Conservation (phyloP, 352 stramenopile genomes). For the Globisporangium splendens region DNA sequence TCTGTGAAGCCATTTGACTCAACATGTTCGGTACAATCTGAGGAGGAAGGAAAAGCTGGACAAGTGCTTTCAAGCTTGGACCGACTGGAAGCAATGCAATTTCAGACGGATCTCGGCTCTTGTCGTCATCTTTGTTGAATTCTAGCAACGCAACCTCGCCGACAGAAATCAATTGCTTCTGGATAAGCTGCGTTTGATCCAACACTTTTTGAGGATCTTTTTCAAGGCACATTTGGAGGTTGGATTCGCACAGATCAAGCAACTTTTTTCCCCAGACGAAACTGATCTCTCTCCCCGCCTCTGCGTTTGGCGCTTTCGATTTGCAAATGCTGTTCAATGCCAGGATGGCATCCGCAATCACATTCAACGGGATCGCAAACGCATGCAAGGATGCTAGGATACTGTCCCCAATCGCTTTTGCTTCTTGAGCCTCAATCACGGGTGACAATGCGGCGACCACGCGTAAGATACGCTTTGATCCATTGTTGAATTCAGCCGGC, state of each 20-base stretch:
- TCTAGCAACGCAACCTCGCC: slow-evolving; percentile 78
- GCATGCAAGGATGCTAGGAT: slow-evolving; percentile 68
- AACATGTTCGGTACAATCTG: slow-evolving; percentile 36
- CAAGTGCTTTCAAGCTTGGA: slow-evolving; percentile 45
- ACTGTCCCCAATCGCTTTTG: slow-evolving; percentile 69
- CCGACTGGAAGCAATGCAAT: slow-evolving; percentile 53
- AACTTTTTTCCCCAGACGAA: slow-evolving; percentile 68
- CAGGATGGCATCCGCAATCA: slow-evolving; percentile 71
- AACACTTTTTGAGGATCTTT: slow-evolving; percentile 42
- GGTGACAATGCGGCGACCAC: slow-evolving; percentile 75
- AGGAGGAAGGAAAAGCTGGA: slow-evolving; percentile 78
- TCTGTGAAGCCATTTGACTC: slow-evolving; percentile 12
- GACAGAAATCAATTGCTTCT: slow-evolving; percentile 80
- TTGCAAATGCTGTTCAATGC: slow-evolving; percentile 80
- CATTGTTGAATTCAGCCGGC: slow-evolving; percentile 62
- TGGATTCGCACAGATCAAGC: slow-evolving; percentile 58
- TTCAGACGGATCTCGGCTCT: slow-evolving; percentile 29
- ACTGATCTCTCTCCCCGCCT: slow-evolving; percentile 56
- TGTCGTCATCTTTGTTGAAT: slow-evolving; percentile 77
- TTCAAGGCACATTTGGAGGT: slow-evolving; percentile 60
- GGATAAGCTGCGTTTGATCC: slow-evolving; percentile 52
- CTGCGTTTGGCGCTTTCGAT: slow-evolving; percentile 44
- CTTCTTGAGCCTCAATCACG: slow-evolving; percentile 67
- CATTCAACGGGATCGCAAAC: slow-evolving; percentile 76
- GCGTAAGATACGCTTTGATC: slow-evolving; percentile 78